Percentiles rank a stretch among this genome's conserved stretches.
These are phyloP conservation scores for Populus pruinosa DNA, from an alignment of 345 rosid species.

Conservation along the genomic window DNA sequence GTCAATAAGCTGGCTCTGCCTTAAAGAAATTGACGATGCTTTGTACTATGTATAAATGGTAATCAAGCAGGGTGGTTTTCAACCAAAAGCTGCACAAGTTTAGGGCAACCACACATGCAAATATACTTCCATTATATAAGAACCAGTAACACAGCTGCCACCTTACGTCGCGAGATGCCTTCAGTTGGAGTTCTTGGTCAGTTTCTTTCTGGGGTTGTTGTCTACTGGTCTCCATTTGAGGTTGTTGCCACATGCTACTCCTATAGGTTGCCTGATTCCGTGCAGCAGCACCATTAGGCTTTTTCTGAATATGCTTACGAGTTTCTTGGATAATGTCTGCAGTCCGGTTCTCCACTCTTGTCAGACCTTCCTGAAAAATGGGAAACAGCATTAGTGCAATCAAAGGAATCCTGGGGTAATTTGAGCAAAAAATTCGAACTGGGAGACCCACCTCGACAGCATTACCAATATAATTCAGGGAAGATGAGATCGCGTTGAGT, in stretches of 20 bases:
- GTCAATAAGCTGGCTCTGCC: background rate
- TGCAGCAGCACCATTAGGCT: slow-evolving; percentile 15
- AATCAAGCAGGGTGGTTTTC: slow-evolving; percentile 2
- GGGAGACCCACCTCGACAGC: slow-evolving; percentile 28
- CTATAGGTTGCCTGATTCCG: slow-evolving; percentile 7
- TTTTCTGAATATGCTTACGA: slow-evolving; percentile 29
- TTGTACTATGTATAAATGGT: background rate
- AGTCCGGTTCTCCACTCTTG: slow-evolving; percentile 27
- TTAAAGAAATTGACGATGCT: background rate
- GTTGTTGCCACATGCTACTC: slow-evolving; percentile 21
- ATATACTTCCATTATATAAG: slow-evolving; percentile 29
- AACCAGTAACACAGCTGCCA: slow-evolving; percentile 59
- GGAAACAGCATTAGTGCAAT: background rate
- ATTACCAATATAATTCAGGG: slow-evolving; percentile 25
- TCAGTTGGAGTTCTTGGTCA: slow-evolving; percentile 69
- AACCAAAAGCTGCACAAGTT: slow-evolving; percentile 4
- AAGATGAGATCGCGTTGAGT: slow-evolving; percentile 30
- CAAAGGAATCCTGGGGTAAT: background rate
- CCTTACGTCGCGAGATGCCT: slow-evolving; percentile 99
- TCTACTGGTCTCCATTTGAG: slow-evolving; percentile 24
- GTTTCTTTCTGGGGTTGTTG: slow-evolving; percentile 33
- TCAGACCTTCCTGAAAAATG: slow-evolving; percentile 27
- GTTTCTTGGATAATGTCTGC: slow-evolving; percentile 33
- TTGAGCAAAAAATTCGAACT: background rate
- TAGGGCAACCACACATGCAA: slow-evolving; percentile 21